Base-by-base conservation (phyloP, 1,284 basidiomycete species). In the Ceratobasidium sp. region DNA sequence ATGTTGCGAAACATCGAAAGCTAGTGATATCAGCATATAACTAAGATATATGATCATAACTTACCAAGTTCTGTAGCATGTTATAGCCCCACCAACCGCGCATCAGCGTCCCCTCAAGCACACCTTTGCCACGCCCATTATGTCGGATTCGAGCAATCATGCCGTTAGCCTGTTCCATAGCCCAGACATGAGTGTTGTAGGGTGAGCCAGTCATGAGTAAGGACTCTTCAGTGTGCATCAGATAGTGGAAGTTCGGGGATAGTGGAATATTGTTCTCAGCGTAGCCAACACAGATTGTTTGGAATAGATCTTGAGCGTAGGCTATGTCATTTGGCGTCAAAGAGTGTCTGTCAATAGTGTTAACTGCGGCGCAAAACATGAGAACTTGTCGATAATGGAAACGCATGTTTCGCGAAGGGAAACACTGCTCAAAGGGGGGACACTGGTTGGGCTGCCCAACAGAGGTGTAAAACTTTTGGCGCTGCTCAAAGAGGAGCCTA, bases 351-450 rank as follows among this genome's bases (percentile, higher is more conserved):
- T 72, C 70, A 12, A 72, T n/a, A 26, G 49, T 61, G 23, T 3
- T 18, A 33, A 39, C 39, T 13, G 67, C 67, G 15, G 61, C 4
- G 26, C 70, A 72, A 18, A 72, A 72, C 2, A 40, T 39, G 9
- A 72, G n/a, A 26, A 72, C 42, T 46, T 72, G 70, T 3, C 44
- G 70, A 49, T 72, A 72, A 18, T 72, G 70, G 18, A 61, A 61
- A 28, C 23, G 40, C 9, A 72, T 4, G 26, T 23, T 72, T 9
- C 56, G 55, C 15, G 70, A 72, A 9, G 70, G n/a, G 42, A 39
- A 72, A n/a, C 55, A 72, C 20, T 56, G 10, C 1, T n/a, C 40
- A n/a, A 71, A 42, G 18, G 0, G 13, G 10, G 61, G 73, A 23
- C 63, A 66, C 6, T 1, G 51, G n/a, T 76, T 13, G 10, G 56